Percentiles rank a stretch among this genome's conserved stretches.
Conservation (phyloP, 306 rosid species). For the Vigna radiata region DNA sequence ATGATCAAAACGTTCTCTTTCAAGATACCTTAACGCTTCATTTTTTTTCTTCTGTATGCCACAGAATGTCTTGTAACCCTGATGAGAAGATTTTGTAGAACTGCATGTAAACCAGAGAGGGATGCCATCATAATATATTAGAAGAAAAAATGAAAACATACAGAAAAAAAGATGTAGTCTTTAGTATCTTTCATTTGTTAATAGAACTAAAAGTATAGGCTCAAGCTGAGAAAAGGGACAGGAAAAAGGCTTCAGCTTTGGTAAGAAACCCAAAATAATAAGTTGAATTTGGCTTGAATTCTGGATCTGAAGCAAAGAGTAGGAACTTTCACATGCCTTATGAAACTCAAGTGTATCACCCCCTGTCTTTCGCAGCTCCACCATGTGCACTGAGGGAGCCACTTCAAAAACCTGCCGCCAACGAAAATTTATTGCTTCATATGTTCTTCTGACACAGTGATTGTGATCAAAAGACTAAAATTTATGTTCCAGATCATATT, state of each 20-base stretch:
- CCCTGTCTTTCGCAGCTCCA: slow-evolving; percentile 10
- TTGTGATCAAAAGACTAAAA: neutral
- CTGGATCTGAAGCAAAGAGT: too few species aligned
- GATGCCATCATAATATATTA: neutral
- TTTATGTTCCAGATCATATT: too few species aligned
- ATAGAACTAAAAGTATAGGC: too few species aligned
- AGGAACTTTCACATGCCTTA: slow-evolving; percentile 8
- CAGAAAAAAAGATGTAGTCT: too few species aligned
- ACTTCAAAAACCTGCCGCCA: slow-evolving; percentile 44
- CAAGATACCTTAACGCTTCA: slow-evolving; percentile 46
- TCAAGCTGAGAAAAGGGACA: too few species aligned
- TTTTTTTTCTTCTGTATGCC: slow-evolving; percentile 63
- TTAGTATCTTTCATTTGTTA: neutral
- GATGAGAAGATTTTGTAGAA: slow-evolving; percentile 88
- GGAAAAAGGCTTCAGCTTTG: too few species aligned
- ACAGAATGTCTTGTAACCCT: slow-evolving; percentile 84
- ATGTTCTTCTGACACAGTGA: neutral
- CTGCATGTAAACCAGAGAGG: slow-evolving; percentile 53
- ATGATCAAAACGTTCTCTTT: neutral
- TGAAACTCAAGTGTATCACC: slow-evolving; percentile 13
- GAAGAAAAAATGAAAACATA: too few species aligned
- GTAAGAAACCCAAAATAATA: too few species aligned
- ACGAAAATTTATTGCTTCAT: neutral
- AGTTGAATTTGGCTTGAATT: too few species aligned
- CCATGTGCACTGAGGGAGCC: slow-evolving; percentile 46